Percentiles rank a stretch among this genome's conserved stretches.
These are phyloP conservation scores for Talaromyces stipitatus DNA, from an alignment of 495 filamentous ascomycete species.

Conservation along the genomic window DNA sequence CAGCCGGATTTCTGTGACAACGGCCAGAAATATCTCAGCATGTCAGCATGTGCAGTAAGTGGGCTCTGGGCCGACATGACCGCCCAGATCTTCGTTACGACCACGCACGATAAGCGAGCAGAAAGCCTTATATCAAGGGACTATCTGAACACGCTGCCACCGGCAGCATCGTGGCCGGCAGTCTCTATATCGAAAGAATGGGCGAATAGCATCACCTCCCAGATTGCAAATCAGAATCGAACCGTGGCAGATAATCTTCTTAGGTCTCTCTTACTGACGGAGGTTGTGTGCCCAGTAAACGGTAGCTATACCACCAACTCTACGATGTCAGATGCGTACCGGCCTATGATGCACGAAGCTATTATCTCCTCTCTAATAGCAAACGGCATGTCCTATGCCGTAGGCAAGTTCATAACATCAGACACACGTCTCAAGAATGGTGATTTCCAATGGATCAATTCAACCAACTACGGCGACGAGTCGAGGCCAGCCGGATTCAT, in stretches of 20 bases:
- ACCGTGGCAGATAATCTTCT: conserved; percentile 3
- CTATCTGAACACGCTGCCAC: background rate
- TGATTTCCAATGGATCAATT: background rate
- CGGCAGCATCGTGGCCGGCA: background rate
- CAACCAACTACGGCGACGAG: background rate
- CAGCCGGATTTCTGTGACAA: conserved; percentile 2
- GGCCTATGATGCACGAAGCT: conserved; percentile 3
- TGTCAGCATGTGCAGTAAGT: background rate
- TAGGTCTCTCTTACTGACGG: background rate
- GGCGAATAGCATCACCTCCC: conserved; percentile 1
- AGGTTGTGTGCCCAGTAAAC: background rate
- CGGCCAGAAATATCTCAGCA: conserved; percentile 1
- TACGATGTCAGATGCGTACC: background rate
- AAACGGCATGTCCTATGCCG: background rate
- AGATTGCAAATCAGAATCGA: background rate
- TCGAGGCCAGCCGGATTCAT: background rate
- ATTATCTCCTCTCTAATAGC: background rate
- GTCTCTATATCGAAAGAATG: background rate
- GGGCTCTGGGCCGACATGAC: background rate
- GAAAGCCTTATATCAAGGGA: background rate
- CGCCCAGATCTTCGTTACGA: background rate
- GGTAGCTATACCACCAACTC: background rate
- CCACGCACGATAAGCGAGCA: background rate
- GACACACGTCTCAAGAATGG: background rate
- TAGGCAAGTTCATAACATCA: background rate